A percentile compares a stretch with the other conserved stretches of the same genome.
Evolutionary conservation across 1,139 yeast species (phyloP).

Genomic region (Yamadazyma pseudoaaseri): DNA sequence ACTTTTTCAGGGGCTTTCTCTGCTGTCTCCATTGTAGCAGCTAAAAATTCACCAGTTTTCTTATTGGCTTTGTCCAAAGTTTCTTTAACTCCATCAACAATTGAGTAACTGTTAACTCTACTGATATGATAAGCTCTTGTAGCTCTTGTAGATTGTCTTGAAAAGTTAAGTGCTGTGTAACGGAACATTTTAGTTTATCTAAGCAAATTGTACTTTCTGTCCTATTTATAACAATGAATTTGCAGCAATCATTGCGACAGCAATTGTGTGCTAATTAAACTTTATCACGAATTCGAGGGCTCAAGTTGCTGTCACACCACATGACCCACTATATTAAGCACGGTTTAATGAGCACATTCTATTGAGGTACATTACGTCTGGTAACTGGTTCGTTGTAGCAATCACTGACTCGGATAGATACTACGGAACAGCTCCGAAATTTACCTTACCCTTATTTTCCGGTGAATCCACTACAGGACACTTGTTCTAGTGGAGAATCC

Average conservation of each 20-base stretch:
- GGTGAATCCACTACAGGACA: too few relatives aligned
- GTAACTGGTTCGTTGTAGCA: too few relatives aligned
- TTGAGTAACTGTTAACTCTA: constrained; percentile 18
- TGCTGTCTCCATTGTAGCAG: constrained; percentile 33
- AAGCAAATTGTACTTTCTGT: background rate
- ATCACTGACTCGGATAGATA: too few relatives aligned
- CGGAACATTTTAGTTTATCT: constrained; percentile 12
- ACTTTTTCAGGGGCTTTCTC: constrained; percentile 22
- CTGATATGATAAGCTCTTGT: constrained; percentile 11
- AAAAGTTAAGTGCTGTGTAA: constrained; percentile 8
- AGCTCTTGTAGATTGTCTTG: constrained; percentile 7
- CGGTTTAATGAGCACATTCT: too few relatives aligned
- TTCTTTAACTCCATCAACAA: constrained; percentile 36
- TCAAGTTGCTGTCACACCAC: too few relatives aligned
- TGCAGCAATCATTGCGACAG: constrained; percentile 12
- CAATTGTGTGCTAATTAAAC: background rate
- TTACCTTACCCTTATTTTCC: too few relatives aligned
- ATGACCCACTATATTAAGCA: too few relatives aligned
- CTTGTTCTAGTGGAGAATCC: too few relatives aligned
- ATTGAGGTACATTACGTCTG: too few relatives aligned
- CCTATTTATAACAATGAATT: constrained; percentile 3
- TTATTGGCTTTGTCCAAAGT: constrained; percentile 33
- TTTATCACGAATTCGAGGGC: too few relatives aligned
- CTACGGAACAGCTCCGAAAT: too few relatives aligned
- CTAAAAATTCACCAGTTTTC: constrained; percentile 35